Conservation (phyloP, 2,329 filamentous ascomycete genomes). For the Epichloe elymi region DNA sequence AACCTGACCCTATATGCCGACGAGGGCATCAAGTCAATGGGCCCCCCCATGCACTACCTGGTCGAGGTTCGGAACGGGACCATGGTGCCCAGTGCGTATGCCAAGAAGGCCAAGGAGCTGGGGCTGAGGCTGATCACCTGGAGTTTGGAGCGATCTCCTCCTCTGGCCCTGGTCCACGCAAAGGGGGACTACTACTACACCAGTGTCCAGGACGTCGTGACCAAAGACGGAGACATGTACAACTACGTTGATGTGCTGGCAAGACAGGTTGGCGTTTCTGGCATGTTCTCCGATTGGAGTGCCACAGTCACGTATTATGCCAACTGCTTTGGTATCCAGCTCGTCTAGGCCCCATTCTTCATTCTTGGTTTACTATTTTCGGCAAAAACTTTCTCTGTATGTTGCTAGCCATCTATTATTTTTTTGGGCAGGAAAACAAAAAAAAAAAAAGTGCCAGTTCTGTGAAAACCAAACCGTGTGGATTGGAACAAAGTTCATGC, state of each 20-base stretch:
- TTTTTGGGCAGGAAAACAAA: neutral
- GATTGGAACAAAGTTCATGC: neutral
- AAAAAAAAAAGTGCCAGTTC: neutral
- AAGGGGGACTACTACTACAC: conserved; percentile 42
- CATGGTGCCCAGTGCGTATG: conserved; percentile 52
- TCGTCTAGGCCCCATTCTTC: neutral
- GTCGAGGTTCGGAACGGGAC: conserved; percentile 36
- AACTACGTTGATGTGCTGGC: conserved; percentile 52
- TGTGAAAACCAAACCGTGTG: neutral
- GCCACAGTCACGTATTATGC: conserved; percentile 58
- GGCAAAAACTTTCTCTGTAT: too few species aligned
- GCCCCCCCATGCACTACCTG: conserved; percentile 50
- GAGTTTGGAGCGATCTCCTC: conserved; percentile 54
- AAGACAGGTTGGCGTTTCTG: conserved; percentile 44
- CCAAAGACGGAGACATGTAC: conserved; percentile 54
- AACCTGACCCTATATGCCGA: conserved; percentile 42
- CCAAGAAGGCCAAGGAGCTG: conserved; percentile 43
- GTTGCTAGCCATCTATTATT: too few species aligned
- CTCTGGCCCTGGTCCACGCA: conserved; percentile 34
- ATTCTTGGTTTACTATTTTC: neutral
- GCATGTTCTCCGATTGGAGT: conserved; percentile 58
- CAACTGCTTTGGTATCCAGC: conserved; percentile 44
- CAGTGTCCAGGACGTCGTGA: conserved; percentile 38
- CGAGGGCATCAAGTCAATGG: conserved; percentile 48
- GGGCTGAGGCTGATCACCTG: conserved; percentile 55